Conservation (phyloP, 768 basidiomycete species). For the Chalciporus piperatus region DNA sequence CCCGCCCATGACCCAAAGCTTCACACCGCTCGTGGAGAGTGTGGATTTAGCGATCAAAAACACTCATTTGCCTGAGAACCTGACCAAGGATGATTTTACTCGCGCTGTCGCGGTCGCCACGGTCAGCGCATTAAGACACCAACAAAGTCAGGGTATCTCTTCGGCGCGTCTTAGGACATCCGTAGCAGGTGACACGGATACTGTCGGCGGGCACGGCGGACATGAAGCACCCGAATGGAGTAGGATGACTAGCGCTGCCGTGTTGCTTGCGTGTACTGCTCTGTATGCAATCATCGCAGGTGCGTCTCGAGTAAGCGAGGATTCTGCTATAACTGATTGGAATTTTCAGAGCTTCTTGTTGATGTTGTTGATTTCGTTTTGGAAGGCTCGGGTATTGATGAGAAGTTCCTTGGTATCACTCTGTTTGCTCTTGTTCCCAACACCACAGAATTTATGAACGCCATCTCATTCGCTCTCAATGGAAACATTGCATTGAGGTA, state of each 20-base stretch:
- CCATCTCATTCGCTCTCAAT: conserved; percentile 95
- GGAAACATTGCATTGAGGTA: conserved; percentile 96
- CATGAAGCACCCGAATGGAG: conserved; percentile 99
- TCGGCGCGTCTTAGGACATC: conserved; percentile 47
- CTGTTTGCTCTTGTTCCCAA: conserved; percentile 97
- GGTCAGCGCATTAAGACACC: conserved; percentile 84
- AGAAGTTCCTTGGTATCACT: conserved; percentile 96
- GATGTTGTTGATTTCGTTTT: conserved; percentile 95
- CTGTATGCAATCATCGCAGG: conserved; percentile 96
- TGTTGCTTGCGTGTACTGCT: conserved; percentile 84
- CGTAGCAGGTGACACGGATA: conserved; percentile 36
- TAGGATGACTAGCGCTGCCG: conserved; percentile 82
- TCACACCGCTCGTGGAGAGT: conserved; percentile 70
- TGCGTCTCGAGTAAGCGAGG: conserved; percentile 36
- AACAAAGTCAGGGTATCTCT: conserved; percentile 54
- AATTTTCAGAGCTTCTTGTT: conserved; percentile 75
- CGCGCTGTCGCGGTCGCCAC: conserved; percentile 93
- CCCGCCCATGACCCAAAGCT: conserved; percentile 34
- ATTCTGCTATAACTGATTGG: conserved; percentile 1
- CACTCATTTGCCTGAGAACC: conserved; percentile 49
- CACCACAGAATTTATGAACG: conserved; percentile 99
- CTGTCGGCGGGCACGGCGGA: conserved; percentile 63
- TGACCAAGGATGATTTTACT: conserved; percentile 88
- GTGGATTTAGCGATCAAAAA: conserved; percentile 77
- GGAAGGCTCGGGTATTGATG: conserved; percentile 87